Conservation (phyloP, 1,284 basidiomycete species). For the Rhodotorula sp. region DNA sequence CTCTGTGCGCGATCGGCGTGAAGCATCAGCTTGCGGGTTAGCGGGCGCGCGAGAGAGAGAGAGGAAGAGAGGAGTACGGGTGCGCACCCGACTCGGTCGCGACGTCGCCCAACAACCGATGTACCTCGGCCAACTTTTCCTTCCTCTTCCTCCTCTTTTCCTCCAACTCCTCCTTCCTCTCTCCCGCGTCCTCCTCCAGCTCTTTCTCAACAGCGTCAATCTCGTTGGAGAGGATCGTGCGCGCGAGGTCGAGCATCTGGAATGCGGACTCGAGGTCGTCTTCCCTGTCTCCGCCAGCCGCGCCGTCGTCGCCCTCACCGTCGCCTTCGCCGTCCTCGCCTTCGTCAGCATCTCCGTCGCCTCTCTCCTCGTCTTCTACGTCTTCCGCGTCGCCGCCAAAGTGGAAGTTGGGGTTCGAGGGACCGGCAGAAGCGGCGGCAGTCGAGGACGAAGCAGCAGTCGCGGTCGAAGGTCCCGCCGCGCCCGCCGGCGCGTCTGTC, state of each 20-base stretch:
- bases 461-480: neutral
- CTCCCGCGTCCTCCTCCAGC: slow-evolving; percentile 4
- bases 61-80: too few species aligned
- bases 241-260: slow-evolving; percentile 41
- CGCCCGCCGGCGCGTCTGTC: neutral
- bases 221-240: slow-evolving; percentile 27
- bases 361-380: slow-evolving; percentile 31
- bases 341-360: slow-evolving; percentile 22
- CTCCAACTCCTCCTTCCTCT: neutral
- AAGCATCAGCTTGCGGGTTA: neutral
- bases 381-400: slow-evolving; percentile 40
- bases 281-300: slow-evolving; percentile 29
- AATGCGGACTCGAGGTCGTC: slow-evolving; percentile 45
- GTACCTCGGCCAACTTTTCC: slow-evolving; percentile 40
- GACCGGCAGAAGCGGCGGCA: slow-evolving; percentile 19
- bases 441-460: slow-evolving; percentile 31
- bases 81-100: slow-evolving; percentile 41
- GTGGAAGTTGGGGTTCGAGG: slow-evolving; percentile 36
- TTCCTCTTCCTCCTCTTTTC: slow-evolving; percentile 12
- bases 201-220: neutral
- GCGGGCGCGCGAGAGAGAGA: too few species aligned
- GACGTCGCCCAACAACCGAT: slow-evolving; percentile 43
- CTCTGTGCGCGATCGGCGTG: slow-evolving; percentile 23
- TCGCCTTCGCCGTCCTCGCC: slow-evolving; percentile 6
- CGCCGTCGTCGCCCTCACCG: slow-evolving; percentile 21